Base-by-base conservation (phyloP, 192 early-diverging fungal genomes). In the Backusella morwellensis region DNA sequence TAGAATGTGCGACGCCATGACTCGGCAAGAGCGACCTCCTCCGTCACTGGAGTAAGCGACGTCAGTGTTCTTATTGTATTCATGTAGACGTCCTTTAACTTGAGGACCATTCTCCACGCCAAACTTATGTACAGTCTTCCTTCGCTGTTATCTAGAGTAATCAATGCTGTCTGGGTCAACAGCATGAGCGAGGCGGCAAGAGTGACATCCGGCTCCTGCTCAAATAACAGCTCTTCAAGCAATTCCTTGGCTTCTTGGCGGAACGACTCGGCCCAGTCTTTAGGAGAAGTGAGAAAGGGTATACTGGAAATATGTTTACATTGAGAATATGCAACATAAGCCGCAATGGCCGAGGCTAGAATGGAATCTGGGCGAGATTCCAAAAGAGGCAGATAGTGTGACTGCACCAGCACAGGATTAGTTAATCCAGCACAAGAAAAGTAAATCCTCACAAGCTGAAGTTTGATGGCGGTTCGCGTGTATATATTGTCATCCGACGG, bases 1-100 rank as follows among this genome's bases (percentile, higher is more conserved):
- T 77, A 77, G 23, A 72, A 77, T 44, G 72, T 26, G 42, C 76
- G 70, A 26, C 59, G 35, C 76, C 76, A 77, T 7, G 76, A 47
- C 32, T 77, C 76, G 9, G 76, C 76, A 15, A 36, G 41, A 1
- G 72, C 72, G 3, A 54, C 34, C 32, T 54, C 44, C 11, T 44
- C 26, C 7, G 44, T 73, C 19, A 54, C 72, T 36, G 72, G 52
- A 14, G 68, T 70, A 11, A 23, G 12, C 36, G 68, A 40, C 11
- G 68, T 70, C 32, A 76, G 9, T 21, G 42, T 54, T 38, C 66
- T 47, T 38, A 77, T 21, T 21, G 72, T 56, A 2, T 52, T 35
- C 6, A 72, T 66, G n/a, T 77, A 77, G 2, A 66, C 38, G 7
- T 69, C 21, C 44, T 77, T 77, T 11, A 77, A 41, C 4, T 72